phyloP scores from a whole-genome alignment of 2,329 filamentous ascomycete genomes.

The Trichoderma simmonsii region DNA sequence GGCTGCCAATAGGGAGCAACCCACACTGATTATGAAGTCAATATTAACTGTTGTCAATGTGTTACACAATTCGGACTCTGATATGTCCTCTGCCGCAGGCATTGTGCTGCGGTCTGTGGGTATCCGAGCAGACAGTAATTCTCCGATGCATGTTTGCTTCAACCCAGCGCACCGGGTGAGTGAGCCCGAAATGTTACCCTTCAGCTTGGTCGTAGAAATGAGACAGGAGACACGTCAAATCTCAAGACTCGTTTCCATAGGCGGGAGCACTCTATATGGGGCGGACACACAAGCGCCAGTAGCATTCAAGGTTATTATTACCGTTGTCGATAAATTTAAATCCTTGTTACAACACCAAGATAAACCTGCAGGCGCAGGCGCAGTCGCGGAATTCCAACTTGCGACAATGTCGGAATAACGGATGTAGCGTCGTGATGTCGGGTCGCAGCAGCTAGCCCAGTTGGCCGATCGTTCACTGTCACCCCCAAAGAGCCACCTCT shows the following conservation, averaged over 20 bases:
- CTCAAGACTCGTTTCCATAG: neutral
- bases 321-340: neutral
- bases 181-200: neutral
- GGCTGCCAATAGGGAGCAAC: neutral
- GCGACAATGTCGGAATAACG: neutral
- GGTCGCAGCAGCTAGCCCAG: neutral
- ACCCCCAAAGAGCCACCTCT: neutral
- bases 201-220: neutral
- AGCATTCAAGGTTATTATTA: neutral
- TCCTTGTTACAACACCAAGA: neutral
- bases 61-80: neutral
- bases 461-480: neutral
- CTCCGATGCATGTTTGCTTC: slow-evolving; percentile 20
- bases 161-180: neutral
- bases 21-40: neutral
- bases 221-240: neutral
- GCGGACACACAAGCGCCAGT: neutral
- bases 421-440: neutral
- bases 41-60: neutral
- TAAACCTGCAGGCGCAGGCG: neutral
- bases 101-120: neutral
- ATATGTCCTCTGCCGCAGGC: slow-evolving; percentile 3
- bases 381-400: neutral
- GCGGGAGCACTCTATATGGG: neutral
- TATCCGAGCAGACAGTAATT: slow-evolving; percentile 9